Conservation (phyloP, 345 rosid species). For the Eucalyptus pauciflora region DNA sequence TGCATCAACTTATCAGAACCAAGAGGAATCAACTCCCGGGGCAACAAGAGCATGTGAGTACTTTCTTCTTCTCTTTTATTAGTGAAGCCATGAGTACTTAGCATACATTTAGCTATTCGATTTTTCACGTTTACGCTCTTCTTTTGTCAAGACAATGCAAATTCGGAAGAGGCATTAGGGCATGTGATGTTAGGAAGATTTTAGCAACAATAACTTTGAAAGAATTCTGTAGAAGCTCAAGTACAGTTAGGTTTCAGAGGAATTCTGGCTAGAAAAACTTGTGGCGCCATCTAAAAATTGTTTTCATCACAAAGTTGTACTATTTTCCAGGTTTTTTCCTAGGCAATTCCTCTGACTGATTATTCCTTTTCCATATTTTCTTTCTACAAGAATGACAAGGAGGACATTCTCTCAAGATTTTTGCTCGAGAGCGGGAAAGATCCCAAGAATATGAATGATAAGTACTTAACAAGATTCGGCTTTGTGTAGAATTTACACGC, state of each 20-base stretch:
- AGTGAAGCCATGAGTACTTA: background rate
- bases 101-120: background rate
- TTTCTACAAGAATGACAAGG: slow-evolving; percentile 28
- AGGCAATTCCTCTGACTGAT: background rate
- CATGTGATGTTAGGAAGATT: background rate
- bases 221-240: background rate
- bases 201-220: background rate
- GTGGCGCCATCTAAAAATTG: background rate
- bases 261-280: background rate
- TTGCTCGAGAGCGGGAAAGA: slow-evolving; percentile 41
- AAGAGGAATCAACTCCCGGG: slow-evolving; percentile 21
- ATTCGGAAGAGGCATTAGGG: background rate
- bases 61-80: background rate
- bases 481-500: background rate
- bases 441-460: slow-evolving; percentile 44
- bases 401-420: slow-evolving; percentile 64
- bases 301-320: background rate
- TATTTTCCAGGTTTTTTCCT: background rate
- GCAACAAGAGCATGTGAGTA: slow-evolving; percentile 15
- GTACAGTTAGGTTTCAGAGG: background rate
- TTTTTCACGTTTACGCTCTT: background rate
- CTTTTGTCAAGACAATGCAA: background rate
- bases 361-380: background rate
- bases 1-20: slow-evolving; percentile 25
- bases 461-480: slow-evolving; percentile 5